A percentile compares a stretch with the other conserved stretches of the same genome.
These are phyloP conservation scores for Leonotis leonurus DNA, from an alignment of 257 asterid species.

Conservation along the genomic window DNA sequence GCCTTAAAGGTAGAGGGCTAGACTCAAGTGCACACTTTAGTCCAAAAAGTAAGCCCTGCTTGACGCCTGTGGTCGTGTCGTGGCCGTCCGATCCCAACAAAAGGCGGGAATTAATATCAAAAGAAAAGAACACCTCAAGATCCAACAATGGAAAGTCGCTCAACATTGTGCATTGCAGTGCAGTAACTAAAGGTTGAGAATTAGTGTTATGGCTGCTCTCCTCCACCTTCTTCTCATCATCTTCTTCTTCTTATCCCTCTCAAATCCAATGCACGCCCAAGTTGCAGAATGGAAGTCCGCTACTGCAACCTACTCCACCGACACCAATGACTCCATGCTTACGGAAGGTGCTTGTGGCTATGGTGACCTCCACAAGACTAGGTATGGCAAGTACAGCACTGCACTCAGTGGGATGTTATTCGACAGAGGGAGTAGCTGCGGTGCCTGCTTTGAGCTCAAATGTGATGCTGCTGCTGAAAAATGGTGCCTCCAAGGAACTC, in stretches of 20 bases:
- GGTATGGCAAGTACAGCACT: constrained; percentile 22
- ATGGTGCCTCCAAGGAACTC: constrained; percentile 17
- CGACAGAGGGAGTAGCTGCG: constrained; percentile 31
- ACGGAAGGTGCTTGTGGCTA: constrained; percentile 33
- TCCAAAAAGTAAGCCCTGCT: not conserved
- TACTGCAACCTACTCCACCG: constrained; percentile 23
- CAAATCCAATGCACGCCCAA: constrained; percentile 5
- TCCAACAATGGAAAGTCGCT: no score
- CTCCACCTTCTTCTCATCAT: constrained; percentile 1
- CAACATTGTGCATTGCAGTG: not conserved
- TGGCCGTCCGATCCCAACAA: not conserved
- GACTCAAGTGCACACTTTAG: not conserved
- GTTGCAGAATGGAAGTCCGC: constrained; percentile 22
- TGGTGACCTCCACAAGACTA: constrained; percentile 25
- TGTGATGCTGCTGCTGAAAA: constrained; percentile 15
- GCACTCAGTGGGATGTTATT: constrained; percentile 27
- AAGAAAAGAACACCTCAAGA: no score
- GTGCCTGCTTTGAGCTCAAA: constrained; percentile 29
- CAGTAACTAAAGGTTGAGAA: constrained; percentile 18
- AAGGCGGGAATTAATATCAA: constrained; percentile 10
- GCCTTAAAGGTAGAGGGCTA: no score
- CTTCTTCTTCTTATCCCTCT: constrained; percentile 11
- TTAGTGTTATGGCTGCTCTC: constrained; percentile 10
- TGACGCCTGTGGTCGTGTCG: no score
- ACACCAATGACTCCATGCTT: constrained; percentile 17